phyloP scores from a whole-genome alignment of 345 rosid genomes.

The Trapa incisa region DNA sequence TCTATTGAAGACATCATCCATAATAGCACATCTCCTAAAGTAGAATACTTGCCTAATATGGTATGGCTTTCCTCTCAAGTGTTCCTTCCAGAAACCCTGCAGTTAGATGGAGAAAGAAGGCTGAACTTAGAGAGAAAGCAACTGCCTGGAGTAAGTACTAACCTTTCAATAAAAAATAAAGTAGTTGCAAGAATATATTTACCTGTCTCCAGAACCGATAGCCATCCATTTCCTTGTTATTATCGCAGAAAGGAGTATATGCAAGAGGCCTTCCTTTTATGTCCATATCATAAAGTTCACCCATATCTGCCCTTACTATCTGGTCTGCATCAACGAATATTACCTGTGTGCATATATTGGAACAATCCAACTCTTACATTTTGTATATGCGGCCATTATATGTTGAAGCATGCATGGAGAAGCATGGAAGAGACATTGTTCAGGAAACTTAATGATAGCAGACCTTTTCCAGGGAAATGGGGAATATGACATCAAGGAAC shows the following conservation, averaged over 20 bases:
- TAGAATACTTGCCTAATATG: slow-evolving; percentile 69
- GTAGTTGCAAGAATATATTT: neutral
- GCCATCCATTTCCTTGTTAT: slow-evolving; percentile 97
- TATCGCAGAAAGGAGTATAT: slow-evolving; percentile 95
- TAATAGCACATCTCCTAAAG: neutral
- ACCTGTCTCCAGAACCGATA: slow-evolving; percentile 98
- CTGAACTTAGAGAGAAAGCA: neutral
- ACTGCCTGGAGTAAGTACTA: neutral
- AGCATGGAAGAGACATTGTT: neutral
- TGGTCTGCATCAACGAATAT: slow-evolving; percentile 99
- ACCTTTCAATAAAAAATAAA: neutral
- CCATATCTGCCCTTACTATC: slow-evolving; percentile 88
- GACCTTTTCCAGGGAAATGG: slow-evolving; percentile 92
- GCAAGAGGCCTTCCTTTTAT: slow-evolving; percentile 96
- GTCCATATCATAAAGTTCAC: slow-evolving; percentile 96
- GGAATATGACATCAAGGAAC: slow-evolving; percentile 96
- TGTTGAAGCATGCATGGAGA: neutral
- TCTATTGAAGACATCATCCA: neutral
- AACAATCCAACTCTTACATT: neutral
- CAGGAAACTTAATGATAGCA: slow-evolving; percentile 4
- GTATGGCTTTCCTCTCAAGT: slow-evolving; percentile 78
- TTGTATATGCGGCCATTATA: neutral
- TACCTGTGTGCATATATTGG: slow-evolving; percentile 35
- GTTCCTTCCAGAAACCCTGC: slow-evolving; percentile 99
- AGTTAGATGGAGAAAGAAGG: slow-evolving; percentile 8